Percentiles rank a stretch among this genome's conserved stretches.
These are phyloP conservation scores for Botrytis elliptica DNA, from an alignment of 2,329 filamentous ascomycete species.

Conservation along the genomic window DNA sequence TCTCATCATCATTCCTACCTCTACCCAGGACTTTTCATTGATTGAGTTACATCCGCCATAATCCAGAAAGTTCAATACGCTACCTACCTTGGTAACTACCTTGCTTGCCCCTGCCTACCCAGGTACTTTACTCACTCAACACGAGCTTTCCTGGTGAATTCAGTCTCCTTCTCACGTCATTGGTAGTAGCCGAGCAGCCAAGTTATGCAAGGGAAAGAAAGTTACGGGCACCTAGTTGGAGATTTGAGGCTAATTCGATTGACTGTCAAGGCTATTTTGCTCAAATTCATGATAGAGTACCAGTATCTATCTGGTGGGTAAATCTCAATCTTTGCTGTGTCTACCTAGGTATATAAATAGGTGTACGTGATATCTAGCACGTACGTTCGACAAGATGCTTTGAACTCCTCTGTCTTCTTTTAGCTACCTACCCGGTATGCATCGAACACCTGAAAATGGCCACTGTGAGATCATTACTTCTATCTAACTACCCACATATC, in stretches of 20 bases:
- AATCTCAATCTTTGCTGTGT: neutral
- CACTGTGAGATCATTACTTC: neutral
- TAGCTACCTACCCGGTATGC: neutral
- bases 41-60: neutral
- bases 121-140: neutral
- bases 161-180: slow-evolving; percentile 2
- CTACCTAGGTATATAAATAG: too few relatives aligned
- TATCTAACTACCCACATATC: neutral
- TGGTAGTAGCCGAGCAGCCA: neutral
- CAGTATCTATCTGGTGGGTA: neutral
- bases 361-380: neutral
- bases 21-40: neutral
- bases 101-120: neutral
- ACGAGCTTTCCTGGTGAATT: neutral
- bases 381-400: neutral
- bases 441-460: neutral
- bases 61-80: neutral
- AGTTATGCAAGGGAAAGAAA: slow-evolving; percentile 1
- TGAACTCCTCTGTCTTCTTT: neutral
- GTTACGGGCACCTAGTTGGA: neutral
- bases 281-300: neutral
- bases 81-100: neutral
- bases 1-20: neutral
- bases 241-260: neutral
- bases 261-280: neutral